These are phyloP conservation scores for Penicillium fimorum DNA, from an alignment of 495 filamentous ascomycete genomes.

Conservation along the genomic window DNA sequence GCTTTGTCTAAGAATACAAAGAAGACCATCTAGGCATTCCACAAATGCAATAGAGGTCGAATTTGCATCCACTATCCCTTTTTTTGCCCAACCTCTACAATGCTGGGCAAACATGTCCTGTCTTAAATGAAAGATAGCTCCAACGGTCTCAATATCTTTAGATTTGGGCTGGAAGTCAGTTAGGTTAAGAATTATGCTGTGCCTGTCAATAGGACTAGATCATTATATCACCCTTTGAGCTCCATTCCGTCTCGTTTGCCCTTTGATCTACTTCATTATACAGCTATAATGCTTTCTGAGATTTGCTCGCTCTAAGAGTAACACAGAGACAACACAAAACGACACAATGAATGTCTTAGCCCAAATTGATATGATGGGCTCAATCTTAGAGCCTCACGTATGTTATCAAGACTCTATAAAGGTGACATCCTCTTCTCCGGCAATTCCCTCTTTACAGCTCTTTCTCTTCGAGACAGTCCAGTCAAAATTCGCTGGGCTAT, in stretches of 20 bases:
- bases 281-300: background rate
- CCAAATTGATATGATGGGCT: conserved; percentile 8
- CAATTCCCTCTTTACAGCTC: conserved; percentile 2
- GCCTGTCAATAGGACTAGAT: conserved; percentile 4
- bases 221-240: conserved; percentile 1
- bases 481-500: background rate
- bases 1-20: conserved; percentile 1
- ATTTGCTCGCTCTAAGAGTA: background rate
- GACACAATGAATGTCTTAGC: conserved; percentile 4
- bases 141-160: conserved; percentile 5
- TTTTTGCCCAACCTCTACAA: conserved; percentile 2
- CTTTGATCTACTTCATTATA: background rate
- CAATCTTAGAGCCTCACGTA: conserved; percentile 3
- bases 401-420: conserved; percentile 5
- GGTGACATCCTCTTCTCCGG: background rate
- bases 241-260: background rate
- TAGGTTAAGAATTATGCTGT: conserved; percentile 12
- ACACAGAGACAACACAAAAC: background rate
- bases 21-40: background rate
- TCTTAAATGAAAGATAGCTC: background rate
- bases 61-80: conserved; percentile 6
- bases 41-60: background rate
- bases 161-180: conserved; percentile 6
- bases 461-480: conserved; percentile 7
- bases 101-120: conserved; percentile 4